phyloP scores from a whole-genome alignment of 2,329 filamentous ascomycete species.

The Lizonia empirigonia region DNA sequence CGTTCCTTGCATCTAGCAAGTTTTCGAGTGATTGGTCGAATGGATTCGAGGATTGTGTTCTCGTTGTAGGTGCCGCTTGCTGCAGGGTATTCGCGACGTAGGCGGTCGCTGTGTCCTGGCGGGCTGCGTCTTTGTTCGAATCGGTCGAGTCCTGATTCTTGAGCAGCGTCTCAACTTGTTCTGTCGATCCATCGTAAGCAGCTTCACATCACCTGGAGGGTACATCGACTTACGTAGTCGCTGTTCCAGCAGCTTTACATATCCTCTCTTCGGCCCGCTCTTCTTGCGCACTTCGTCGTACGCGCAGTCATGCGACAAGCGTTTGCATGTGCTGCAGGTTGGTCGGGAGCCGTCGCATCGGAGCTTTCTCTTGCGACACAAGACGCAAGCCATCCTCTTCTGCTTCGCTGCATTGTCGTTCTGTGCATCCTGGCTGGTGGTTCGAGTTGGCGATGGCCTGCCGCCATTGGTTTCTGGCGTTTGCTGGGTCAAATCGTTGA shows the following conservation, averaged over 20 bases:
- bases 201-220: neutral
- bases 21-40: conserved; percentile 9
- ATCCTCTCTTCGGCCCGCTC: conserved; percentile 91
- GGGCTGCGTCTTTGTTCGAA: conserved; percentile 32
- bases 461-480: conserved; percentile 31
- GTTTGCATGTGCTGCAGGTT: conserved; percentile 84
- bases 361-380: conserved; percentile 90
- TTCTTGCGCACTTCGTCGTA: conserved; percentile 94
- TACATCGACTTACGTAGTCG: conserved; percentile 72
- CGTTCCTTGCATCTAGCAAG: conserved; percentile 23
- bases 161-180: conserved; percentile 90
- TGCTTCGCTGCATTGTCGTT: conserved; percentile 53
- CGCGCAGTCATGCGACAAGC: conserved; percentile 84
- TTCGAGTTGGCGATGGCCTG: conserved; percentile 43
- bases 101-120: conserved; percentile 33
- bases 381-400: conserved; percentile 94
- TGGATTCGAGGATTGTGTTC: conserved; percentile 20
- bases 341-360: conserved; percentile 86
- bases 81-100: conserved; percentile 42
- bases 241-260: conserved; percentile 92
- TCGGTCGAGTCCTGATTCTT: conserved; percentile 72
- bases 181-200: conserved; percentile 53
- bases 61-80: conserved; percentile 29
- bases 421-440: conserved; percentile 51
- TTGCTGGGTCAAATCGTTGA: conserved; percentile 62